Percentiles rank a stretch among this genome's conserved stretches.
These are phyloP conservation scores for Coniella vitis DNA, from an alignment of 2,329 filamentous ascomycete genomes.

Conservation along the genomic window DNA sequence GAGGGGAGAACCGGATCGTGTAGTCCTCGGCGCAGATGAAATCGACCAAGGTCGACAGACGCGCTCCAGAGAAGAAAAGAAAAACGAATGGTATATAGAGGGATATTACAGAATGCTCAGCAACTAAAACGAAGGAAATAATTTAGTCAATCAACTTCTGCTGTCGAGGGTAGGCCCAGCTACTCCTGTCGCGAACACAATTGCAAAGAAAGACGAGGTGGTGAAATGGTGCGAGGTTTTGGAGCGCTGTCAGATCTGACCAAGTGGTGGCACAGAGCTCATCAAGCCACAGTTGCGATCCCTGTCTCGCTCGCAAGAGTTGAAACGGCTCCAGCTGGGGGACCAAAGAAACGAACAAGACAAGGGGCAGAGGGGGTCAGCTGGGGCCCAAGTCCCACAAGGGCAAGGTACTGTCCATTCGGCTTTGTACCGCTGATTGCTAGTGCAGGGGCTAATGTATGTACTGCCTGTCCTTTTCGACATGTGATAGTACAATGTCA, in stretches of 20 bases:
- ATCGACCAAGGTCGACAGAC: neutral
- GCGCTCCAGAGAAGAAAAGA: neutral
- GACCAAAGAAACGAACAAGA: neutral
- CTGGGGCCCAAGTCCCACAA: no score
- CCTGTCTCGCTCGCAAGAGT: neutral
- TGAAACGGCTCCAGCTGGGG: neutral
- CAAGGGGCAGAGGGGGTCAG: no score
- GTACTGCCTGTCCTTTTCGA: no score
- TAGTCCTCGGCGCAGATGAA: neutral
- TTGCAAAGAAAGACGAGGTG: neutral
- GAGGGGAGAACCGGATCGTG: neutral
- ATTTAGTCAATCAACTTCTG: neutral
- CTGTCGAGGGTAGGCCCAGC: conserved; percentile 7
- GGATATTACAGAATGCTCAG: neutral
- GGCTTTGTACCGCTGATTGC: no score
- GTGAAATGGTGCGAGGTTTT: neutral
- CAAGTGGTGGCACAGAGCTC: conserved; percentile 24
- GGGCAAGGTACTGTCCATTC: no score
- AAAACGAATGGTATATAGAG: neutral
- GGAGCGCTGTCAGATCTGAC: neutral
- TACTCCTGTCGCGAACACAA: neutral
- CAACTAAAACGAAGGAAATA: neutral
- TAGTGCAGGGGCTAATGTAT: no score
- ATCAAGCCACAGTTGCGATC: neutral
- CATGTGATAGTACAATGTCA: no score